A percentile compares a stretch with the other conserved stretches of the same genome.
Evolutionary conservation across 2,329 filamentous ascomycete species (phyloP).

Genomic region (Cladosporium velox): DNA sequence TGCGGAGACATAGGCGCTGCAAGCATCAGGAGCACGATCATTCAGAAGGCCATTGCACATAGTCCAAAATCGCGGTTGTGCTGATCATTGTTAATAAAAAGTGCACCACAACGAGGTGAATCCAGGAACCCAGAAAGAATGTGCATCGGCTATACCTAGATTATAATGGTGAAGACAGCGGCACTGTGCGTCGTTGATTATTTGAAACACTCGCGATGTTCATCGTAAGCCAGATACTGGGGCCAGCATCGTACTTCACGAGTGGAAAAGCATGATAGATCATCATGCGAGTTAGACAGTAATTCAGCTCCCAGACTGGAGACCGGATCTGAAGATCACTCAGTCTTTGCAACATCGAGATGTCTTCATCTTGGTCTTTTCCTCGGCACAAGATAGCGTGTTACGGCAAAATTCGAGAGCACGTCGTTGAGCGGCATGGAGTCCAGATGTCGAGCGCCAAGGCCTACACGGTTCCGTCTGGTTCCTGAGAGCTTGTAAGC

Average conservation of each 20-base stretch:
- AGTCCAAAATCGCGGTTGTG: neutral
- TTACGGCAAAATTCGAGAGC: neutral
- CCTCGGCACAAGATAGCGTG: neutral
- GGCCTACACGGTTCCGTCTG: neutral
- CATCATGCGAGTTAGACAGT: neutral
- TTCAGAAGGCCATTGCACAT: neutral
- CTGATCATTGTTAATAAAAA: neutral
- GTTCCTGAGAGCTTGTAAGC: conserved; percentile 5
- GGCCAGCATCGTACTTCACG: no score
- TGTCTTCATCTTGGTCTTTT: neutral
- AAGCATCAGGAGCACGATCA: neutral
- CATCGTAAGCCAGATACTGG: no score
- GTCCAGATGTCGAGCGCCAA: neutral
- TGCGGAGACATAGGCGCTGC: neutral
- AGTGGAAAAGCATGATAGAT: neutral
- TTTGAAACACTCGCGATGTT: neutral
- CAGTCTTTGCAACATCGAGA: neutral
- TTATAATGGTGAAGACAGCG: neutral
- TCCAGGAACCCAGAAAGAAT: neutral
- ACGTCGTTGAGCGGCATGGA: neutral
- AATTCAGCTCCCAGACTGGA: neutral
- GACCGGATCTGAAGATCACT: neutral
- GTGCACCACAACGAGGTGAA: neutral
- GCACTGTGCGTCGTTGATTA: neutral
- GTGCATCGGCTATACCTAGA: neutral